Percentiles rank a stretch among this genome's conserved stretches.
These are phyloP conservation scores for Apophysomyces variabilis DNA, from an alignment of 371 early-diverging fungal genomes.

Conservation along the genomic window DNA sequence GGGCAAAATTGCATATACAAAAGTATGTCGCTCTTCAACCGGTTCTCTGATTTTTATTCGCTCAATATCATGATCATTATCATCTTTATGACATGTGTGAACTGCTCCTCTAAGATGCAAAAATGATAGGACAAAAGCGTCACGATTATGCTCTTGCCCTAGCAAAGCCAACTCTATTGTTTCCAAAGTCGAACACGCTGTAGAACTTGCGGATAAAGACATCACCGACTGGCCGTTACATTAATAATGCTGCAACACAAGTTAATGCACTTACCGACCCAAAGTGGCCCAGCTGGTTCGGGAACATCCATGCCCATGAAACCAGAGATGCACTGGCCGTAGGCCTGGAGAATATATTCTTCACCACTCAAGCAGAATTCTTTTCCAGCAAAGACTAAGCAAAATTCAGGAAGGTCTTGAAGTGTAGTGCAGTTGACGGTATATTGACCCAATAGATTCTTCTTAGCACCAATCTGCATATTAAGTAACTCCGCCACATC, in stretches of 20 bases:
- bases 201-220: conserved; percentile 90
- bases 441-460: conserved; percentile 90
- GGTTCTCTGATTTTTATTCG: neutral
- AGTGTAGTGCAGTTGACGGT: conserved; percentile 75
- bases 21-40: neutral
- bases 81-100: too few relatives aligned
- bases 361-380: conserved; percentile 51
- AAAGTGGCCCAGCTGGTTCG: conserved; percentile 68
- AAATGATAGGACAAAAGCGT: too few relatives aligned
- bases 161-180: conserved; percentile 82
- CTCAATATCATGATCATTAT: too few relatives aligned
- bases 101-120: too few relatives aligned
- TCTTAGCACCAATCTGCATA: conserved; percentile 84
- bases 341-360: conserved; percentile 86
- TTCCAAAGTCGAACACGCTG: conserved; percentile 86
- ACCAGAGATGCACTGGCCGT: conserved; percentile 84
- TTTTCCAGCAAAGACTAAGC: conserved; percentile 75
- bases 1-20: neutral
- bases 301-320: conserved; percentile 93
- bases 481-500: conserved; percentile 85
- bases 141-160: neutral
- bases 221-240: conserved; percentile 81
- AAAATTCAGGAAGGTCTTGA: conserved; percentile 73
- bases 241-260: neutral
- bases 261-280: conserved; percentile 50